Base-by-base conservation (phyloP, 441 rosid species). In the Iberis amara region DNA sequence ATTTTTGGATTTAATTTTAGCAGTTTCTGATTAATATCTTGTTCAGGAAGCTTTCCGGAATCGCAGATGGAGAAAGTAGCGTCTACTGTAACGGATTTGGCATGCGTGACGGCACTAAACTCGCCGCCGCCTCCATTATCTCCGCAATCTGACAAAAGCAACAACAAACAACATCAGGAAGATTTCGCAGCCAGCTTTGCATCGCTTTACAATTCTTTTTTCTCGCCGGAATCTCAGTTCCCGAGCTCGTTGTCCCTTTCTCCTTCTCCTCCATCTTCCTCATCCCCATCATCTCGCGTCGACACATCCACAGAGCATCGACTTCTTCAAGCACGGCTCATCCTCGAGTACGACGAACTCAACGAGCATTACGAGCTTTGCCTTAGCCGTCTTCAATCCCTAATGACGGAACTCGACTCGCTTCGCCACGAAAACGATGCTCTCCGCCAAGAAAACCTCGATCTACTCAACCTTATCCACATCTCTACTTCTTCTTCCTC, bases 291-390 rank as follows among this genome's bases (percentile, higher is more conserved):
- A 12, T 7, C 57, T 55, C 57, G 64, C 47, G 47, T 46, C 48
- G 76, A 70, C 55, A 38, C 42, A 5, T 57, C 75, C 52, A 81
- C 82, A 11, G 94, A 88, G 58, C 65, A 74, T 47, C 80, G 86
- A 41, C 86, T 84, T 33, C 75, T 55, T 43, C 88, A 86, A 61
- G 91, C 92, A 28, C 63, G 83, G 1, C 82, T 86, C 14, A 68
- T 86, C 32, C 70, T 83, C 21, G 92, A 86, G 66, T 78, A 80
- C 64, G 85, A 80, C 31, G 77, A 80, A 48, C 82, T 83, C 47
- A 68, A 66, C 28, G 84, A 83, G 36, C 79, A 76, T 44, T 79
- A 78, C 73, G 81, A 80, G 33, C 65, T 71, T 49, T 82, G 84
- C 54, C 53, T 76, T 32, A n/a, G 62, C 37, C 84, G 83, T 5